Base-by-base conservation (phyloP, 2,329 filamentous ascomycete genomes). In the Pestalotiopsis sp. region DNA sequence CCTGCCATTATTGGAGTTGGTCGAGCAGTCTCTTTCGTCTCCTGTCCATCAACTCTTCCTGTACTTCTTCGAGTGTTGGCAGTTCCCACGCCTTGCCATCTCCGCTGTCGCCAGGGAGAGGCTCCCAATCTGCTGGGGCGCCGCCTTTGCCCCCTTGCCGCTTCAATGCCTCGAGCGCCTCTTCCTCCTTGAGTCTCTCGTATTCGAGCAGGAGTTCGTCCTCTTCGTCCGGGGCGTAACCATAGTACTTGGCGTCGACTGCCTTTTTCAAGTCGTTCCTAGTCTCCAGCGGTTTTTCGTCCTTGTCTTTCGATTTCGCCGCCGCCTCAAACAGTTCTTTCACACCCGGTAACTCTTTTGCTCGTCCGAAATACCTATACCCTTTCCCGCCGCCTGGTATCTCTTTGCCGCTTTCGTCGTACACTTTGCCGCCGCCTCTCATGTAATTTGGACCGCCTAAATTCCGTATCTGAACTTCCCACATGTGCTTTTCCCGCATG, bases 401-500 rank as follows among this genome's bases (percentile, higher is more conserved):
- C 78, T 93, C 92, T 62, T 90, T 83, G 1, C 92, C 92, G 68
- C 90, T 87, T 75, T 93, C 92, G 78, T 94, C 92, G 79, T 92
- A 93, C 63, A 93, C 86, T 72, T 90, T 89, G 38, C 86, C 90
- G 0, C 87, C 88, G 4, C 89, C 89, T 38, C 94, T 87, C 92
- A 96, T 97, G 80, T 98, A 99, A 81, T 98, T 98, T 38, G 96
- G 96, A 2, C 96, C 96, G n/a, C 96, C 96, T 27, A 98, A 80
- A 76, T 97, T 97, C 69, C 95, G 89, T 74, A 99, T 98, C 82
- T 98, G 94, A 75, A 96, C 90, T 85, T 99, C 96, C 96, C 96
- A 99, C 88, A 97, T 95, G 87, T 97, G 94, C 83, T 99, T 99
- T 85, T 99, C 96, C 72, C 94, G 91, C 93, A 99, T 98, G 71